These are phyloP conservation scores for Coemansia sp. DNA, from an alignment of 192 early-diverging fungal genomes.

Conservation along the genomic window DNA sequence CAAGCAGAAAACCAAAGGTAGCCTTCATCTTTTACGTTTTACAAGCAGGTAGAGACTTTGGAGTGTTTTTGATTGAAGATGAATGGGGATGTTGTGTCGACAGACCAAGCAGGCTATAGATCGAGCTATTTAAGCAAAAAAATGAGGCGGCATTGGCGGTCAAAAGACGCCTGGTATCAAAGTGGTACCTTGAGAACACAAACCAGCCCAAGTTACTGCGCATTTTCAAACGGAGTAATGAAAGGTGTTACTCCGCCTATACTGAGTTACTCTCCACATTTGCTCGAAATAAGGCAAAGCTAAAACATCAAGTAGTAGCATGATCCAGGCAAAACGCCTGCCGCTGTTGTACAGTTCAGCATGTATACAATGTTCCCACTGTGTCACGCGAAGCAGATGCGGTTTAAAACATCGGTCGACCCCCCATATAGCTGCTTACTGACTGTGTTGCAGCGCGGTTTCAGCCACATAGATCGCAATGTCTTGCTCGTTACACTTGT, in stretches of 20 bases:
- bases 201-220: neutral
- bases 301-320: conserved; percentile 15
- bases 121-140: conserved; percentile 11
- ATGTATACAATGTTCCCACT: neutral
- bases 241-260: too few relatives aligned
- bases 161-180: neutral
- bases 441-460: neutral
- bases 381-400: neutral
- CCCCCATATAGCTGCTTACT: neutral
- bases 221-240: too few relatives aligned
- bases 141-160: neutral
- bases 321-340: conserved; percentile 9
- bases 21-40: conserved; percentile 39
- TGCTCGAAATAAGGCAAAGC: neutral
- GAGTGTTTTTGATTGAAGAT: neutral
- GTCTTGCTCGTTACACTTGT: conserved; percentile 25
- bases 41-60: too few relatives aligned
- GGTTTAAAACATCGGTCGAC: too few relatives aligned
- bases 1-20: conserved; percentile 41
- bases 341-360: neutral
- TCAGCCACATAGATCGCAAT: conserved; percentile 24
- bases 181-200: conserved; percentile 10
- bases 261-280: too few relatives aligned
- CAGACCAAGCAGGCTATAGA: neutral
- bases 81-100: neutral